Evolutionary conservation across 805 yeast species (phyloP), one percentile per base, ranked within the genome.

Genomic region (Saturnispora hagleri): DNA sequence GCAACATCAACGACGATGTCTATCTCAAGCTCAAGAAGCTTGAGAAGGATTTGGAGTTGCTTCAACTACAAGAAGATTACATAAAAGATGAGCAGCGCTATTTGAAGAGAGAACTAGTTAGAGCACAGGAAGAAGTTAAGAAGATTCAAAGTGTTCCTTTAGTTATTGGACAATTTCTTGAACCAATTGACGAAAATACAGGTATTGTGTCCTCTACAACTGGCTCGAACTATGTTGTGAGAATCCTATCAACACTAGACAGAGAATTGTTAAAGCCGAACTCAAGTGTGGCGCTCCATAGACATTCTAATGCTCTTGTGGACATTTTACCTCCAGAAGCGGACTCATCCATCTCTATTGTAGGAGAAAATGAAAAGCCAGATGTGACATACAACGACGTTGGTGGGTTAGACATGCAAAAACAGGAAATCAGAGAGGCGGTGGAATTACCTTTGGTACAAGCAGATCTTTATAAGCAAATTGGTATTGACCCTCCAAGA

Each of bases 321-420:
- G 98, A 93, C 68, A 93, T 95, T 52, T 73, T 93, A 63, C 99
- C 99, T 27, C 99, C 99, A 28, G 99, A 93, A 74, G 97, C 98
- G 0, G 99, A 93, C 65, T 89, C 97, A 1, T 84, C 93, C 36
- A 93, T 93, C 58, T 84, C 99, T 35, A 89, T 95, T 67, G 85
- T 93, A 62, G 95, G 96, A 33, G 95, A 91, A 43, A 86, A 88
- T 61, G 96, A 95, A 70, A 87, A 86, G 65, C 95, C 95, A 24
- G 90, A 86, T 63, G 93, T 86, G 40, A 82, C 96, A 2, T 93
- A 93, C 63, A 96, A 96, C 34, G 99, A 93, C 68, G 97, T 93
- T 52, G 99, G 99, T 70, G 99, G 99, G 41, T 75, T 93, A 66
- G 99, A 93, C 69, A 89, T 93, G 96, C 99, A 93, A 70, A 95